Percentiles rank a stretch among this genome's conserved stretches.
Evolutionary conservation across 371 early-diverging fungal species (phyloP).

Genomic region (Actinomucor elegans): DNA sequence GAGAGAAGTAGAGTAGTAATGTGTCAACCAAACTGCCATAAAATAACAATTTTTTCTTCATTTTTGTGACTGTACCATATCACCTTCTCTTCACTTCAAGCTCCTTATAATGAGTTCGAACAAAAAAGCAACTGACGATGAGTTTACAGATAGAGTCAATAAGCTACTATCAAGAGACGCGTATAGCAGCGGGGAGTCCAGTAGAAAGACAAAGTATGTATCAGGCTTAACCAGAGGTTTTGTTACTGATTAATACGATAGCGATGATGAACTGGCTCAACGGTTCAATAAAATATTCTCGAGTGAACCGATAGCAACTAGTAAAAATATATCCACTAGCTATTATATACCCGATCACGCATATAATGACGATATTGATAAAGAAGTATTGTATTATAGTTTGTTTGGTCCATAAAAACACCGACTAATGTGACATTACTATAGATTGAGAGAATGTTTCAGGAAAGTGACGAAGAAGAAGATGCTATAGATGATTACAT

Average conservation of each 20-base stretch:
- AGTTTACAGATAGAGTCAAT: constrained; percentile 5
- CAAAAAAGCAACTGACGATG: constrained; percentile 2
- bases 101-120: not conserved
- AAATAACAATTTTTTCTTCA: not conserved
- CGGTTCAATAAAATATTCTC: constrained; percentile 34
- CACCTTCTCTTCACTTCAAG: too few relatives aligned
- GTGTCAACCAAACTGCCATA: too few relatives aligned
- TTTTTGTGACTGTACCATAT: not conserved
- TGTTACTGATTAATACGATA: too few relatives aligned
- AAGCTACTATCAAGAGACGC: constrained; percentile 1
- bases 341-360: constrained; percentile 23
- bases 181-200: not conserved
- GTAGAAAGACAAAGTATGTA: not conserved
- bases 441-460: constrained; percentile 18
- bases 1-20: too few relatives aligned
- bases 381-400: not conserved
- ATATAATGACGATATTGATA: constrained; percentile 8
- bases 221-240: too few relatives aligned
- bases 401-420: too few relatives aligned
- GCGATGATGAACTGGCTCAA: constrained; percentile 30
- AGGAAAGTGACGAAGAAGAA: constrained; percentile 20
- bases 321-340: too few relatives aligned
- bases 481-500: constrained; percentile 21
- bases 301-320: constrained; percentile 15
- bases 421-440: too few relatives aligned